Base-by-base conservation (phyloP, 768 basidiomycete species). In the Pleurotus cornucopiae region DNA sequence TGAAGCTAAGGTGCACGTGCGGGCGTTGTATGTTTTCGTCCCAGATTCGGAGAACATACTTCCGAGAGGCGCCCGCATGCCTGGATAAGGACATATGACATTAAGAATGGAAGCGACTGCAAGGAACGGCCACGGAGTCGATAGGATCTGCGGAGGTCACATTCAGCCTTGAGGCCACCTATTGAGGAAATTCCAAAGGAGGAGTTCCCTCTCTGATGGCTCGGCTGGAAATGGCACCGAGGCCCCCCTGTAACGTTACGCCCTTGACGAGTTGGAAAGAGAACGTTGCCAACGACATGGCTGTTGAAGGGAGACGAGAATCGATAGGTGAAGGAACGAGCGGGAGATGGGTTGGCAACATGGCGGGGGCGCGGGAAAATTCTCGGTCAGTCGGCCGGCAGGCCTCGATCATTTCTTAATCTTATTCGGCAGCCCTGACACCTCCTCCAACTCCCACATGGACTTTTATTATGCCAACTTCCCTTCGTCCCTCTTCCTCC, bases 91-190 rank as follows among this genome's bases (percentile, higher is more conserved):
- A 47, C 20, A 30, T 34, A 49, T 49, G 48, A 49, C 48, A 49
- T 23, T 30, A 34, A 14, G 25, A 49, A 49, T 49, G 48, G 48
- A 49, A 49, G 48, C n/a, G 21, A 26, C 14, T 25, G 48, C 30
- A 34, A 49, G 37, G 46, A 47, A 47, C 20, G 13, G 16, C 20
- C 46, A 47, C 26, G 46, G 46, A 25, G 21, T 20, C 20, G 20
- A 25, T 14, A 47, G 46, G 26, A 16, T 21, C n/a, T 21, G 39
- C 43, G 20, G 48, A 13, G 34, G 45, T 30, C 55, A 48, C 21
- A 82, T 82, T 63, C 73, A 75, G 59, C 75, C 79, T 59, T 75
- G 86, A 18, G 77, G 76, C 61, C 79, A n/a, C 43, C n/a, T 21
- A 21, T 44, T 44, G 43, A 44, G 43, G 46, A 47, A 40, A 21